Conservation (phyloP, 257 asterid species). For the Verbascum thapsus region DNA sequence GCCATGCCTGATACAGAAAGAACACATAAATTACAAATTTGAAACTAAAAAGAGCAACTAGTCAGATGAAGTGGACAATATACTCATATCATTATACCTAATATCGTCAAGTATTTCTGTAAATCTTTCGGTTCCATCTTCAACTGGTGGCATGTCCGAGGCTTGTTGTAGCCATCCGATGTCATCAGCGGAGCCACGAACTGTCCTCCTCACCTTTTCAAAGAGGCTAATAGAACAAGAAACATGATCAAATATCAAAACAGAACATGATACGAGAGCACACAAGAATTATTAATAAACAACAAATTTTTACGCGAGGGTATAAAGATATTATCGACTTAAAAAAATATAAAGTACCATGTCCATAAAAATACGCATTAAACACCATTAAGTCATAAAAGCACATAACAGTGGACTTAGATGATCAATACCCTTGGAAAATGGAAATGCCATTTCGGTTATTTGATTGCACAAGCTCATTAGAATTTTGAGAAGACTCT, state of each 20-base stretch:
- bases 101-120: constrained; percentile 76
- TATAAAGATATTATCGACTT: background rate
- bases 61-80: constrained; percentile 20
- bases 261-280: constrained; percentile 13
- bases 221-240: constrained; percentile 41
- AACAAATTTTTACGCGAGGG: background rate
- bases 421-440: constrained; percentile 72
- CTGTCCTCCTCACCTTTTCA: constrained; percentile 81
- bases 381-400: background rate
- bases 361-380: background rate
- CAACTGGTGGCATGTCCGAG: constrained; percentile 84
- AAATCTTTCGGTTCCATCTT: constrained; percentile 84
- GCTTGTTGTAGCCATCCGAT: constrained; percentile 89
- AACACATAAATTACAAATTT: constrained; percentile 27
- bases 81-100: constrained; percentile 42
- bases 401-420: constrained; percentile 14
- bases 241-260: constrained; percentile 12
- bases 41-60: constrained; percentile 19
- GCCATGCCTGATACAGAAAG: constrained; percentile 76
- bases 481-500: constrained; percentile 47
- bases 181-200: constrained; percentile 96
- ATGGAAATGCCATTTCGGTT: constrained; percentile 59
- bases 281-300: constrained; percentile 9
- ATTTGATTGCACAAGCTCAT: constrained; percentile 39
- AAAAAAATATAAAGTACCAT: background rate